Conservation (phyloP, 495 filamentous ascomycete species). For the Cairneyella variabilis region DNA sequence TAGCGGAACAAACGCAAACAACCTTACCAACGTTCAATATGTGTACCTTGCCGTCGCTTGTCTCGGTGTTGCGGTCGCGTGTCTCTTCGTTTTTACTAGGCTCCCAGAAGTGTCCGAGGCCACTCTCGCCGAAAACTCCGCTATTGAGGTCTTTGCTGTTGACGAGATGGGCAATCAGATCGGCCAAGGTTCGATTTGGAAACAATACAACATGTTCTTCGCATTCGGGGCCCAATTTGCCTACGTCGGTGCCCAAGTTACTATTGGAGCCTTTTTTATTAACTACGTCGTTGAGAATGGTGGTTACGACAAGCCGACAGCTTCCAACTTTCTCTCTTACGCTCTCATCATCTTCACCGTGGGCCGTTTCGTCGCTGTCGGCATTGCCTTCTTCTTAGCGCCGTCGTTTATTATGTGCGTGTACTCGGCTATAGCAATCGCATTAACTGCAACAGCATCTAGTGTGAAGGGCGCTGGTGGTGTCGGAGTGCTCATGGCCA, state of each 20-base stretch:
- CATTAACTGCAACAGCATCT: constrained; percentile 55
- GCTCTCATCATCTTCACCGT: constrained; percentile 64
- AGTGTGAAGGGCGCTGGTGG: constrained; percentile 45
- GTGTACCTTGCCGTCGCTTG: constrained; percentile 39
- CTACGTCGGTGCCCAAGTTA: constrained; percentile 67
- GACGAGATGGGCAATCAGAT: constrained; percentile 17
- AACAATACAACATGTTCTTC: constrained; percentile 67
- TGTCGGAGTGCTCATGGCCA: constrained; percentile 57
- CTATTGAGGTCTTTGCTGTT: constrained; percentile 6
- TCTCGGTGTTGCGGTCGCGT: constrained; percentile 47
- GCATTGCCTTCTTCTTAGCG: constrained; percentile 43
- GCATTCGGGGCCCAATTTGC: constrained; percentile 61
- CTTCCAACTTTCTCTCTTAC: constrained; percentile 56
- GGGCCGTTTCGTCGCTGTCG: constrained; percentile 58
- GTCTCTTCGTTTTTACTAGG: constrained; percentile 44
- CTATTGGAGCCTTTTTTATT: constrained; percentile 54
- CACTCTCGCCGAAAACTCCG: constrained; percentile 15
- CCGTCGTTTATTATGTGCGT: constrained; percentile 43
- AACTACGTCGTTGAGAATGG: constrained; percentile 57
- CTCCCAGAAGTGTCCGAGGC: constrained; percentile 53
- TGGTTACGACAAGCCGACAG: constrained; percentile 37
- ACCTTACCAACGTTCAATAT: constrained; percentile 53
- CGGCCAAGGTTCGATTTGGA: constrained; percentile 44
- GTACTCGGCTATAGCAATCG: constrained; percentile 47
- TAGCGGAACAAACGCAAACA: constrained; percentile 37